A percentile compares a stretch with the other conserved stretches of the same genome.
phyloP scores from a whole-genome alignment of 2,329 filamentous ascomycete species.

The Tolypocladium nubicola region DNA sequence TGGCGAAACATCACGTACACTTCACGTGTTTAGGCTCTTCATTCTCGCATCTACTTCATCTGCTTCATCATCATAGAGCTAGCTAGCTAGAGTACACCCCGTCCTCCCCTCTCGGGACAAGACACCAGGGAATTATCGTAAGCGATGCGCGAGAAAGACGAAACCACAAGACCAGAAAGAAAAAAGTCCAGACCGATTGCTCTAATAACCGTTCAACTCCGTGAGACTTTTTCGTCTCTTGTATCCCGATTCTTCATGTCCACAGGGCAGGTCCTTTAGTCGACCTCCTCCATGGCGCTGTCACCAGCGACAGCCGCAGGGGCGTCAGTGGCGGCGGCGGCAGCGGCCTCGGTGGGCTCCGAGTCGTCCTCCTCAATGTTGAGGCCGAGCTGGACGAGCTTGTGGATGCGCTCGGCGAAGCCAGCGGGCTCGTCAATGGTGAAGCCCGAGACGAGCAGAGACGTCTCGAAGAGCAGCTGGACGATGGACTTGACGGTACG shows the following conservation, averaged over 20 bases:
- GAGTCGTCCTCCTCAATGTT: conserved; percentile 93
- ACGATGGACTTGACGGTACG: conserved; percentile 99
- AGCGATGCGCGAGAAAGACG: conserved; percentile 15
- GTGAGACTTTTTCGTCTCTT: conserved; percentile 26
- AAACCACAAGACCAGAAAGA: conserved; percentile 16
- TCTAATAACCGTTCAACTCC: conserved; percentile 30
- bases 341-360: conserved; percentile 45
- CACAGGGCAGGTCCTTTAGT: conserved; percentile 49
- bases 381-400: conserved; percentile 93
- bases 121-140: conserved; percentile 23
- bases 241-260: conserved; percentile 22
- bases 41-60: conserved; percentile 28
- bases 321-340: conserved; percentile 46
- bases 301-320: conserved; percentile 56
- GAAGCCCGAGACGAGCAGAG: conserved; percentile 96
- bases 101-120: conserved; percentile 9
- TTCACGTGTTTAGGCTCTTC: neutral
- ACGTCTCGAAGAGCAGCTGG: conserved; percentile 97
- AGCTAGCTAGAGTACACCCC: conserved; percentile 31
- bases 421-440: conserved; percentile 97
- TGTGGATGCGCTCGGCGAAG: conserved; percentile 99
- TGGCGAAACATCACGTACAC: neutral
- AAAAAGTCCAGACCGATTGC: conserved; percentile 22
- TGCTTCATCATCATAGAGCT: conserved; percentile 26
- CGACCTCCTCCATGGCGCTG: conserved; percentile 99